A percentile compares a stretch with the other conserved stretches of the same genome.
Conservation (phyloP, 768 basidiomycete species). For the Amanita phalloides region DNA sequence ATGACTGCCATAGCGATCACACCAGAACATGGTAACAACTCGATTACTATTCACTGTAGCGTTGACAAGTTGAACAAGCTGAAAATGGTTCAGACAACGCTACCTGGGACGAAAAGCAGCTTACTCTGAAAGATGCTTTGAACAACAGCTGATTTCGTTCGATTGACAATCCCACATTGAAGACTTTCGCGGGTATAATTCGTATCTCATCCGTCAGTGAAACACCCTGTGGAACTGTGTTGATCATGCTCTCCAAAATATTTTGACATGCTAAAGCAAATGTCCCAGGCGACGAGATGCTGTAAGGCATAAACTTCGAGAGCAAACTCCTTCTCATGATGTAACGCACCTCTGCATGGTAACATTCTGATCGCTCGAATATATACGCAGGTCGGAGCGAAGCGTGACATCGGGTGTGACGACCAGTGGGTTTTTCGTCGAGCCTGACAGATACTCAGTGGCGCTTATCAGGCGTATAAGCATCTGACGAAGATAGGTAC, state of each 20-base stretch:
- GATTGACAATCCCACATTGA: slow-evolving; percentile 24
- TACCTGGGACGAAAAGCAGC: slow-evolving; percentile 6
- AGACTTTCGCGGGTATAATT: slow-evolving; percentile 30
- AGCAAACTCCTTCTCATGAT: neutral
- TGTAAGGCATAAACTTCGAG: slow-evolving; percentile 7
- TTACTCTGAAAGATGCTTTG: slow-evolving; percentile 29
- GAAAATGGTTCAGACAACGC: neutral
- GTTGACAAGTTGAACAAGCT: slow-evolving; percentile 26
- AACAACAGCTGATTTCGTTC: slow-evolving; percentile 26
- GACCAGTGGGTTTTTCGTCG: slow-evolving; percentile 28
- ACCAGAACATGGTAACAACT: slow-evolving; percentile 30
- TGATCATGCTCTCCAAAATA: slow-evolving; percentile 34
- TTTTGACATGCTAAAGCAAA: slow-evolving; percentile 28
- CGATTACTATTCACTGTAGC: slow-evolving; percentile 25
- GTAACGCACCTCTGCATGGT: slow-evolving; percentile 26
- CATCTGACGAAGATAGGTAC: neutral
- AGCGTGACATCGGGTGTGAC: slow-evolving; percentile 20
- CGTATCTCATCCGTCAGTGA: slow-evolving; percentile 33
- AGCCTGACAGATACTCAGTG: slow-evolving; percentile 27
- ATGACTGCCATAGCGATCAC: slow-evolving; percentile 25
- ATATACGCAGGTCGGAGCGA: slow-evolving; percentile 29
- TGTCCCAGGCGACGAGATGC: slow-evolving; percentile 19
- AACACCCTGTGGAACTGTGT: slow-evolving; percentile 35
- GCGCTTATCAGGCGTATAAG: slow-evolving; percentile 16
- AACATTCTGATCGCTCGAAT: slow-evolving; percentile 25